These are phyloP conservation scores for Ceratocystis cacaofunesta DNA, from an alignment of 2,329 filamentous ascomycete genomes.

Conservation along the genomic window DNA sequence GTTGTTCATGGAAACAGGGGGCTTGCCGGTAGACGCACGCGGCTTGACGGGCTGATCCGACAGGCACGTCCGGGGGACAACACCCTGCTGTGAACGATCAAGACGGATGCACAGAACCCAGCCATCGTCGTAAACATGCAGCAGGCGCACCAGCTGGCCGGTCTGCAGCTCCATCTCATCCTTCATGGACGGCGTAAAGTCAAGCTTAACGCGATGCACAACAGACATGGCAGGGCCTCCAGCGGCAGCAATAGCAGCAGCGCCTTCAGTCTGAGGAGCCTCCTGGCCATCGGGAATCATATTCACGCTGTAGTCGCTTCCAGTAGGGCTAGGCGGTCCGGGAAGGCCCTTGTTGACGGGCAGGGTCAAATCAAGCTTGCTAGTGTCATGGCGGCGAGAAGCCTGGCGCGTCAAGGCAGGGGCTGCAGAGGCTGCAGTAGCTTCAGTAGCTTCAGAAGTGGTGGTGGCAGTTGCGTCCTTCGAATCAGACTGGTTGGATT, in stretches of 20 bases:
- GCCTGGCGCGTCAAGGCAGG: conserved; percentile 34
- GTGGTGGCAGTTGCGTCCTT: conserved; percentile 23
- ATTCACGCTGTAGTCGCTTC: conserved; percentile 46
- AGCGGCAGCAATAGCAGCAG: conserved; percentile 46
- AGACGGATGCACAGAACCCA: conserved; percentile 91
- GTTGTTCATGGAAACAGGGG: conserved; percentile 13
- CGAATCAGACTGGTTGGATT: conserved; percentile 25
- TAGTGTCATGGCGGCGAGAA: conserved; percentile 39
- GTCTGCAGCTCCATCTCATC: conserved; percentile 74
- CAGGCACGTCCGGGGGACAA: conserved; percentile 82
- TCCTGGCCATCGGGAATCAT: conserved; percentile 36
- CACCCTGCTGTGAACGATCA: conserved; percentile 82
- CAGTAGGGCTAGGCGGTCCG: conserved; percentile 39
- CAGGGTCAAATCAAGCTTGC: conserved; percentile 40
- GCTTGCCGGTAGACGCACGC: conserved; percentile 37
- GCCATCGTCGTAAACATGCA: conserved; percentile 96
- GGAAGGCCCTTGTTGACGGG: conserved; percentile 28
- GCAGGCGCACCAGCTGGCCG: conserved; percentile 71
- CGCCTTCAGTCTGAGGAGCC: conserved; percentile 33
- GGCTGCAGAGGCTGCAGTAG: conserved; percentile 24
- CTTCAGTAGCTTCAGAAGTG: conserved; percentile 28
- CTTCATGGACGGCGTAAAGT: conserved; percentile 83
- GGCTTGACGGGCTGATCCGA: conserved; percentile 87
- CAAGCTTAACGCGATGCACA: conserved; percentile 85
- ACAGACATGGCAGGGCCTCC: conserved; percentile 44